Base-by-base conservation (phyloP, 2,329 filamentous ascomycete genomes). In the Xylaria digitata region DNA sequence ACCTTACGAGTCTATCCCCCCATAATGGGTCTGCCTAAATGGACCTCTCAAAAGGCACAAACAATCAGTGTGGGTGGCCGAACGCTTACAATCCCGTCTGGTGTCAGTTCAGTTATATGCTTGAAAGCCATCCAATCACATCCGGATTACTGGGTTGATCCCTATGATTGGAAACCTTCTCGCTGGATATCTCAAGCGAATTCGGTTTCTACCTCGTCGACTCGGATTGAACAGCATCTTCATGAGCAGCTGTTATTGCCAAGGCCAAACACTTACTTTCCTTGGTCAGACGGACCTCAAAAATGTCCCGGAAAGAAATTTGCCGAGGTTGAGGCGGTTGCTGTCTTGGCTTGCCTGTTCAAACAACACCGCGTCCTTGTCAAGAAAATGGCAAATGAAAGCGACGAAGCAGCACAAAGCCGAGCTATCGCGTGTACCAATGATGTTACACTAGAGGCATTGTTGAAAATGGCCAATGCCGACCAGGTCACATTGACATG, bases 1-100 rank as follows among this genome's bases (percentile, higher is more conserved):
- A 50, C 46, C 4, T 40, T 68, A 7, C 65, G 65, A 3, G 11
- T 68, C 1, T 68, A 57, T n/a, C 52, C 65, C 17, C 61, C 65
- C 6, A 58, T 61, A 5, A 8, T 34, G 30, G 61, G 34, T 13
- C 32, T 65, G 26, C 61, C 59, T 3, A 48, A n/a, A 21, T 32
- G 46, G 13, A 46, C 61, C 7, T 61, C 45, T 23, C 45, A 37
- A 26, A 13, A 15, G 9, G 21, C 56, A 3, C 65, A 68, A 23
- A 52, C 19, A 3, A 26, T 67, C 42, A 56, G 32, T 7, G 40
- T 65, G 4, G 56, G 61, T 6, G 45, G n/a, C 11, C 54, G 30
- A 30, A 65, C 34, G 6, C 56, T 67, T 45, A 40, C 9, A 11
- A 67, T 67, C 11, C 65, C 61, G 2, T 32, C 43, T 6, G 56